phyloP scores from a whole-genome alignment of 768 basidiomycete species.

The Auricularia heimuer region DNA sequence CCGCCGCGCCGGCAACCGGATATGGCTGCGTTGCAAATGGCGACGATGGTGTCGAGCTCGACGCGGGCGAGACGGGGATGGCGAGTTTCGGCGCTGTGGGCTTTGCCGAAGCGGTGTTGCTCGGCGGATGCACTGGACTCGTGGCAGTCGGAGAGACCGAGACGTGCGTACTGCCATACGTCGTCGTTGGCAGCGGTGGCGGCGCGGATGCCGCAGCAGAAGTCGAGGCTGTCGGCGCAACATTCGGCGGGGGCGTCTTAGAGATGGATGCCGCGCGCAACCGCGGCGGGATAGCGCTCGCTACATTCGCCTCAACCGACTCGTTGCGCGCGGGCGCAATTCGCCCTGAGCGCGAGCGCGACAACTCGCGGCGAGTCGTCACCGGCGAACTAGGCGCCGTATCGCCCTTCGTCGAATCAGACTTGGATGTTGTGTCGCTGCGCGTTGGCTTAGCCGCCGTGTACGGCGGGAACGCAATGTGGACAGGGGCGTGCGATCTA shows the following conservation, averaged over 20 bases:
- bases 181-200: no score
- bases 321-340: constrained; percentile 8
- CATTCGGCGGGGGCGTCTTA: background rate
- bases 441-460: constrained; percentile 11
- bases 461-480: constrained; percentile 47
- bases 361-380: constrained; percentile 23
- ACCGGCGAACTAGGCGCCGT: background rate
- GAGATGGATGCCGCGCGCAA: background rate
- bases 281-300: background rate
- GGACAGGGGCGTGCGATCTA: constrained; percentile 45
- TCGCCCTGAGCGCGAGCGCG: constrained; percentile 15
- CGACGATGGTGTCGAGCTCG: background rate
- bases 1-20: background rate
- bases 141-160: background rate
- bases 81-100: constrained; percentile 2
- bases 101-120: background rate
- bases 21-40: background rate
- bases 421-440: background rate
- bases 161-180: background rate
- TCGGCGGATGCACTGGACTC: background rate
- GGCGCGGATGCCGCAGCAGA: background rate
- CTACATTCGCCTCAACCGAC: background rate
- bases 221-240: background rate
- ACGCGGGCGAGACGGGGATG: background rate
- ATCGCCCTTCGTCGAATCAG: background rate